Conservation (phyloP, 1,284 basidiomycete genomes). For the Cryptococcus sp. region DNA sequence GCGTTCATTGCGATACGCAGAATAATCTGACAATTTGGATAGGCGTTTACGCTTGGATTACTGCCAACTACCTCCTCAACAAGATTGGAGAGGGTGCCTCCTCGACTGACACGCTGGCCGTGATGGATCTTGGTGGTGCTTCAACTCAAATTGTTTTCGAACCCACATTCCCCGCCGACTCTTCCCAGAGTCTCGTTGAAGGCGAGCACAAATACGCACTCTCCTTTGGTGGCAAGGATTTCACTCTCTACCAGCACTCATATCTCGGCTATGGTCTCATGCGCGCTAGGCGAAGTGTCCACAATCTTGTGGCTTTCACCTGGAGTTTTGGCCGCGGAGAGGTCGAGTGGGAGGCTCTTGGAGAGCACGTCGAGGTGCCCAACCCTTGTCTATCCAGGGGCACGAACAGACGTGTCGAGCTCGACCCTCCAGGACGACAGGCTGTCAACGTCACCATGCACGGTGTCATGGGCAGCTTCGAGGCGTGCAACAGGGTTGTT, state of each 20-base stretch:
- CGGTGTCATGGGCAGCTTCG: slow-evolving; percentile 78
- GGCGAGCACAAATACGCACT: slow-evolving; percentile 95
- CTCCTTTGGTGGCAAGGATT: slow-evolving; percentile 68
- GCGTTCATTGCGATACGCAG: neutral
- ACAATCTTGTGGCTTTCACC: slow-evolving; percentile 87
- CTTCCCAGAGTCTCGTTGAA: slow-evolving; percentile 64
- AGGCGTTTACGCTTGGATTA: slow-evolving; percentile 94
- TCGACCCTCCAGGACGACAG: slow-evolving; percentile 64
- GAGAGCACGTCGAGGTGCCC: slow-evolving; percentile 52
- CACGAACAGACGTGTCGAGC: slow-evolving; percentile 65
- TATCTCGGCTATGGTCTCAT: slow-evolving; percentile 96
- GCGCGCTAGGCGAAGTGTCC: slow-evolving; percentile 81
- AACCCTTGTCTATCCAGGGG: slow-evolving; percentile 82
- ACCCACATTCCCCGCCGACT: slow-evolving; percentile 64
- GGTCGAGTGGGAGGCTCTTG: slow-evolving; percentile 55
- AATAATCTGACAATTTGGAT: slow-evolving; percentile 1
- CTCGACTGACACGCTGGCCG: slow-evolving; percentile 72
- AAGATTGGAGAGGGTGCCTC: slow-evolving; percentile 64
- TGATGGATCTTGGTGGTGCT: slow-evolving; percentile 93
- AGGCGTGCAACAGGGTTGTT: slow-evolving; percentile 79
- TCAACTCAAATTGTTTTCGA: slow-evolving; percentile 98
- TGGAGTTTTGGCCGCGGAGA: slow-evolving; percentile 57
- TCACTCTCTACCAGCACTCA: slow-evolving; percentile 88
- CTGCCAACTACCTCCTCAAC: slow-evolving; percentile 86
- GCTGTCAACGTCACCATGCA: slow-evolving; percentile 73